Evolutionary conservation across 768 basidiomycete species (phyloP).

Genomic region (Rhodotorula sphaerocarpa): DNA sequence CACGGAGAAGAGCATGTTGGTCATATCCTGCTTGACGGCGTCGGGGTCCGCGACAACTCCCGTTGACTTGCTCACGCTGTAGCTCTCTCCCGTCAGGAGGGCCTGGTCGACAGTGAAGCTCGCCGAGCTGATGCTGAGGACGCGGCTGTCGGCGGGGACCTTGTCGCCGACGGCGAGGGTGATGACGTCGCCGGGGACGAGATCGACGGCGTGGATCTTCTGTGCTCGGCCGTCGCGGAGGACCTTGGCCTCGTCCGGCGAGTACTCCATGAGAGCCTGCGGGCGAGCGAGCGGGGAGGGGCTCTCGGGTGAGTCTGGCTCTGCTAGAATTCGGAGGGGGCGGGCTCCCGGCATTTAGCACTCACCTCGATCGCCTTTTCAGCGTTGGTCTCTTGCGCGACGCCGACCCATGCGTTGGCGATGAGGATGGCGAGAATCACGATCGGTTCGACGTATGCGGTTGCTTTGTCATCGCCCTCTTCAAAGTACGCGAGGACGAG

Average conservation of each 20-base stretch:
- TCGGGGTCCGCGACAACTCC: slow-evolving; percentile 57
- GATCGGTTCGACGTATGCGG: slow-evolving; percentile 88
- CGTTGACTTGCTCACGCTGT: slow-evolving; percentile 72
- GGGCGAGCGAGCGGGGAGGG: background rate
- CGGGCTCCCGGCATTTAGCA: slow-evolving; percentile 16
- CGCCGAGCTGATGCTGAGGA: slow-evolving; percentile 80
- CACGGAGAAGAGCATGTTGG: slow-evolving; percentile 88
- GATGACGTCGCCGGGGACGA: slow-evolving; percentile 92
- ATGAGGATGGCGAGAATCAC: slow-evolving; percentile 93
- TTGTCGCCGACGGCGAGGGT: slow-evolving; percentile 87
- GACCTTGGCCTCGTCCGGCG: slow-evolving; percentile 90
- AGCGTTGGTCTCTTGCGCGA: slow-evolving; percentile 91
- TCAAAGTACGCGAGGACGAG: slow-evolving; percentile 87
- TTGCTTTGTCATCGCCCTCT: slow-evolving; percentile 58
- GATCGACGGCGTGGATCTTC: slow-evolving; percentile 73
- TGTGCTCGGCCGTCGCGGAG: slow-evolving; percentile 61
- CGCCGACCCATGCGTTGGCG: slow-evolving; percentile 94
- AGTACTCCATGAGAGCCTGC: slow-evolving; percentile 91
- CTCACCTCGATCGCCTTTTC: slow-evolving; percentile 95
- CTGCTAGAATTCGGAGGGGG: too few species aligned
- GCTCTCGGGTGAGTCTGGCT: too few species aligned
- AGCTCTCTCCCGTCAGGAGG: slow-evolving; percentile 88
- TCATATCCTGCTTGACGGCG: slow-evolving; percentile 97
- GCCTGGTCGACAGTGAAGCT: slow-evolving; percentile 95
- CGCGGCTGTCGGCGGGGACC: slow-evolving; percentile 85